Conservation (phyloP, 1,139 yeast species). For the Suhomyces atakaporum region DNA sequence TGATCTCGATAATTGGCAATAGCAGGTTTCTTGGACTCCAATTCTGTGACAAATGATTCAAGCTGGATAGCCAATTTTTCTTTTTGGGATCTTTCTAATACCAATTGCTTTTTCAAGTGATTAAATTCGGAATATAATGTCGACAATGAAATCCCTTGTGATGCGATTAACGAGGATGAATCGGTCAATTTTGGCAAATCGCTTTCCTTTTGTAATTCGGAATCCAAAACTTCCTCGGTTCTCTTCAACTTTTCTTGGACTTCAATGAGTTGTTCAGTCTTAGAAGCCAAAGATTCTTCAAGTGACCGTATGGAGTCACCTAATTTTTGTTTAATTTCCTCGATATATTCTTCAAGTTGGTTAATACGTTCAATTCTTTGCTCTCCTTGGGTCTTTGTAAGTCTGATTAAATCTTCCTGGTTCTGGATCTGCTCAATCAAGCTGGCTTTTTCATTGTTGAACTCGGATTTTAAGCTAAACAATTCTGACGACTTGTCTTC, state of each 20-base stretch:
- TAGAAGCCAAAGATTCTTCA: slow-evolving; percentile 26
- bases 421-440: slow-evolving; percentile 62
- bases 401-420: slow-evolving; percentile 62
- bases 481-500: slow-evolving; percentile 49
- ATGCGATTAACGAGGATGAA: slow-evolving; percentile 47
- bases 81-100: slow-evolving; percentile 71
- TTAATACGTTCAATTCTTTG: slow-evolving; percentile 50
- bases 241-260: slow-evolving; percentile 41
- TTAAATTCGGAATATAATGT: slow-evolving; percentile 70
- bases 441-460: slow-evolving; percentile 47
- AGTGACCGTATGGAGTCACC: slow-evolving; percentile 28
- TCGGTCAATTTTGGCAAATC: slow-evolving; percentile 40
- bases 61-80: slow-evolving; percentile 70
- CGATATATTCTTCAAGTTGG: slow-evolving; percentile 48
- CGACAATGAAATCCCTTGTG: slow-evolving; percentile 63
- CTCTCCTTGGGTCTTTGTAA: slow-evolving; percentile 54
- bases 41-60: slow-evolving; percentile 68
- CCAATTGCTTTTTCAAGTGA: slow-evolving; percentile 63
- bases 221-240: slow-evolving; percentile 46
- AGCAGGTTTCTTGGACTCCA: slow-evolving; percentile 79
- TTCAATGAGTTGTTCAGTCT: slow-evolving; percentile 36
- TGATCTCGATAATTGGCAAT: slow-evolving; percentile 66
- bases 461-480: slow-evolving; percentile 27
- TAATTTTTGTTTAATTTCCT: slow-evolving; percentile 43
- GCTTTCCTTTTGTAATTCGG: slow-evolving; percentile 43